Percentiles rank a stretch among this genome's conserved stretches.
These are phyloP conservation scores for Powellomyces hirtus DNA, from an alignment of 192 early-diverging fungal genomes.

Conservation along the genomic window DNA sequence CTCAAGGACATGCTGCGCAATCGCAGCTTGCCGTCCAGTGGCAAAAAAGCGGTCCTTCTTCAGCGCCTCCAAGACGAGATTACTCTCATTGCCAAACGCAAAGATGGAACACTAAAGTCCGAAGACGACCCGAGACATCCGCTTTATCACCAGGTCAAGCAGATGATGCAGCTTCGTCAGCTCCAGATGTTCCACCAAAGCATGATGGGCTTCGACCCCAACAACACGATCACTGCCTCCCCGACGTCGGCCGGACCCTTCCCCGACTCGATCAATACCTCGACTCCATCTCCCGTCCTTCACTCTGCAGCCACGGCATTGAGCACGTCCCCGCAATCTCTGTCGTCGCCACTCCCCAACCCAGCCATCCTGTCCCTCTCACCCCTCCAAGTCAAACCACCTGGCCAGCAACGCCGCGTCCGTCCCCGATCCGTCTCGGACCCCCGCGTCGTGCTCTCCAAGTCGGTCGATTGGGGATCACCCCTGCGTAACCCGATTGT, in stretches of 20 bases:
- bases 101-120: slow-evolving; percentile 17
- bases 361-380: neutral
- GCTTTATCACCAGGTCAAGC: slow-evolving; percentile 27
- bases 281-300: no score
- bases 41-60: slow-evolving; percentile 71
- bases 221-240: neutral
- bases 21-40: slow-evolving; percentile 64
- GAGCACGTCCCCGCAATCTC: neutral
- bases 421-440: neutral
- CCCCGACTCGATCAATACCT: neutral
- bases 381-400: neutral
- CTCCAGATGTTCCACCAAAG: slow-evolving; percentile 13
- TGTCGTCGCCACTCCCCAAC: neutral
- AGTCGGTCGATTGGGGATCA: neutral
- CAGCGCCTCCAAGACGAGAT: slow-evolving; percentile 63
- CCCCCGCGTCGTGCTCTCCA: neutral
- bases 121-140: slow-evolving; percentile 31
- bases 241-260: neutral
- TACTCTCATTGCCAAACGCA: slow-evolving; percentile 4
- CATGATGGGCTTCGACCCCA: slow-evolving; percentile 5
- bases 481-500: no score
- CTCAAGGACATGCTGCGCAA: slow-evolving; percentile 70
- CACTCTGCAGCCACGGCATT: no score
- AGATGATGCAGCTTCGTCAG: slow-evolving; percentile 13
- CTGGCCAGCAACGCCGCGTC: neutral